Evolutionary conservation across 2,329 filamentous ascomycete genomes (phyloP), one percentile per base, ranked within the genome.

Genomic region (Ophiostoma tasmaniense): DNA sequence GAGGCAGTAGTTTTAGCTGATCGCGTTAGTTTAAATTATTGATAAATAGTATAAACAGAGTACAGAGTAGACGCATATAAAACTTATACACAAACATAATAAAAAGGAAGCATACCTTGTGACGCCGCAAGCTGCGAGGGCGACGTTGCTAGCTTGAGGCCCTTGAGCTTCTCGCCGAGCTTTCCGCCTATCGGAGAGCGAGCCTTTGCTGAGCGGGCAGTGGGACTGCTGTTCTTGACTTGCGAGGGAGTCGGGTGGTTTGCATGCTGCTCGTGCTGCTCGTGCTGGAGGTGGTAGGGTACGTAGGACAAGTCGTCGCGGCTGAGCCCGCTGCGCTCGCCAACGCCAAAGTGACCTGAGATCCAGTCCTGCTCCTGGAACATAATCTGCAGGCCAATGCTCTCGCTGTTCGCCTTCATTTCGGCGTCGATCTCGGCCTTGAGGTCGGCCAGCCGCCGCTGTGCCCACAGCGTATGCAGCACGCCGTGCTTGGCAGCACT

Each of bases 401-500:
- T 90, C 79, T 97, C 93, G 14, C 85, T 84, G 75, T 96, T 96
- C 72, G 83, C 81, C 73, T 84, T 84, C 75, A 89, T 85, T 80
- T 96, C 93, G 8, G 81, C 81, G 11, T 85, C 86, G 73, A 96
- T 94, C 80, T 97, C 93, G 70, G 83, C 83, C 67, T 92, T 87
- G 65, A 97, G 81, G 71, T 90, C 88, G 39, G 87, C 86, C 28
- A 97, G 80, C 59, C 93, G 84, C 77, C 91, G 89, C 81, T 93
- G 93, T 22, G 91, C 93, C 92, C 93, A 97, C 70, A 94, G 87
- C 1, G 92, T 96, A 76, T 96, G 93, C 70, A 97, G 79, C 1
- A 96, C 91, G 1, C 93, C 93, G 72, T 91, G 90, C 74, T 89
- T 88, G 7, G 91, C 91, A 0, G 88, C 85, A 22, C 87, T 82